Percentiles rank a stretch among this genome's conserved stretches.
phyloP scores from a whole-genome alignment of 2,329 filamentous ascomycete genomes.

The Talaromyces albobiverticillius region DNA sequence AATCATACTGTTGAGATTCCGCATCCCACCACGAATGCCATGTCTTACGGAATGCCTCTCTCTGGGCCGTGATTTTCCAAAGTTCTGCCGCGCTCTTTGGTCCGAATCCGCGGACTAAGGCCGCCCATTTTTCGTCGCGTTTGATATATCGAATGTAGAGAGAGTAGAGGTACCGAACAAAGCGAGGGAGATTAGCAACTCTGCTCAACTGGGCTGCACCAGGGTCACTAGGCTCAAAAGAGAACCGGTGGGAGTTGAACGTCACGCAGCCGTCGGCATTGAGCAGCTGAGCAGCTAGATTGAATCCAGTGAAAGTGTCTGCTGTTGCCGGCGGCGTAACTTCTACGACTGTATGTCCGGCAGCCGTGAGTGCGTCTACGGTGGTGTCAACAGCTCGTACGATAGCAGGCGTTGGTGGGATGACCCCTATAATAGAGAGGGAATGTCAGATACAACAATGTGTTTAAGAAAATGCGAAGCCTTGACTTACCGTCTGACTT shows the following conservation, averaged over 20 bases:
- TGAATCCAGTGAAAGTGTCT: slow-evolving; percentile 72
- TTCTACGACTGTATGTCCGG: slow-evolving; percentile 72
- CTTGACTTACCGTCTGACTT: slow-evolving; percentile 60
- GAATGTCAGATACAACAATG: neutral
- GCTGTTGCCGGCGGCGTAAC: slow-evolving; percentile 68
- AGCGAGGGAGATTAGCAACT: slow-evolving; percentile 69
- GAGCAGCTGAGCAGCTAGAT: slow-evolving; percentile 74
- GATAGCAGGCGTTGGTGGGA: slow-evolving; percentile 84
- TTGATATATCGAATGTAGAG: slow-evolving; percentile 84
- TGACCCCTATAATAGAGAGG: slow-evolving; percentile 55
- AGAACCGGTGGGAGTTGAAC: slow-evolving; percentile 72
- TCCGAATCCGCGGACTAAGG: slow-evolving; percentile 69
- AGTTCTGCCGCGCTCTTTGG: slow-evolving; percentile 73
- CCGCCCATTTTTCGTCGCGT: slow-evolving; percentile 73
- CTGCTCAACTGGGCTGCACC: slow-evolving; percentile 73
- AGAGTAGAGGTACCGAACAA: slow-evolving; percentile 81
- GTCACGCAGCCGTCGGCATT: slow-evolving; percentile 81
- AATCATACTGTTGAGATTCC: slow-evolving; percentile 67
- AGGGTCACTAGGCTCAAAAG: slow-evolving; percentile 74
- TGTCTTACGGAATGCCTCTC: slow-evolving; percentile 71
- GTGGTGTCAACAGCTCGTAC: slow-evolving; percentile 69
- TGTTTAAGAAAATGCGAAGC: neutral
- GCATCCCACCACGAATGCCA: slow-evolving; percentile 87
- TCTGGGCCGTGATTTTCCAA: slow-evolving; percentile 74
- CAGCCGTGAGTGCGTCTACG: slow-evolving; percentile 63